phyloP scores from a whole-genome alignment of 176 grass and related monocot genomes.

The Oryza coarctata region DNA sequence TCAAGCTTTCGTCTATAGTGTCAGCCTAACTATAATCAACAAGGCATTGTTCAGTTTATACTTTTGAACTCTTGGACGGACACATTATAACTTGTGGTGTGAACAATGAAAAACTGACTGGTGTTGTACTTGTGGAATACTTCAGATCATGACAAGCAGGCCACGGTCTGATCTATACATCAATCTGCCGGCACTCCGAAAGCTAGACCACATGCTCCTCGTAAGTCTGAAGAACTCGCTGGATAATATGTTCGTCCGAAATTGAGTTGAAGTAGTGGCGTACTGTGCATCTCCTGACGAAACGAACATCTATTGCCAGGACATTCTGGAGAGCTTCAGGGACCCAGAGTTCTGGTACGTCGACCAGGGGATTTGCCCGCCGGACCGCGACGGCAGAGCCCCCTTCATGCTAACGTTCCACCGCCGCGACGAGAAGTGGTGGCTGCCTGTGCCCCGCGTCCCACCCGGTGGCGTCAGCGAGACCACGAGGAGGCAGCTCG shows the following conservation, averaged over 20 bases:
- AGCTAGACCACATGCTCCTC: constrained; percentile 97
- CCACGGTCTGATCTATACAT: constrained; percentile 79
- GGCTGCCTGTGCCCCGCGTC: constrained; percentile 82
- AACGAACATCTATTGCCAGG: constrained; percentile 37
- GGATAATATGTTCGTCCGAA: not conserved
- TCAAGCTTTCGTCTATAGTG: too few relatives aligned
- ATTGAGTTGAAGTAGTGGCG: not conserved
- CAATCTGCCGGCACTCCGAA: constrained; percentile 83
- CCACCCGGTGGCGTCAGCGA: constrained; percentile 55
- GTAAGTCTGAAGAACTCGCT: constrained; percentile 40
- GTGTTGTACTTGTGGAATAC: not conserved
- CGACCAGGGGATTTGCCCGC: constrained; percentile 73
- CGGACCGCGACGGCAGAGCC: constrained; percentile 53
- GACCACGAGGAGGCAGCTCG: constrained; percentile 55
- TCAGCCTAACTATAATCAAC: too few relatives aligned
- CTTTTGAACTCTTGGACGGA: not conserved
- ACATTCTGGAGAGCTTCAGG: constrained; percentile 74
- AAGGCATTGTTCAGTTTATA: not conserved
- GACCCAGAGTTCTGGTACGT: constrained; percentile 90
- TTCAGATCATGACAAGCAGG: constrained; percentile 92
- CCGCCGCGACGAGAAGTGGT: constrained; percentile 88
- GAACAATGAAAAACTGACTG: not conserved
- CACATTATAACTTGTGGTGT: not conserved
- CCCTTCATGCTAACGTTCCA: constrained; percentile 51
- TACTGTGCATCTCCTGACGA: not conserved